Evolutionary conservation across 306 rosid genomes (phyloP).

Genomic region (Dalbergia cochinchinensis): DNA sequence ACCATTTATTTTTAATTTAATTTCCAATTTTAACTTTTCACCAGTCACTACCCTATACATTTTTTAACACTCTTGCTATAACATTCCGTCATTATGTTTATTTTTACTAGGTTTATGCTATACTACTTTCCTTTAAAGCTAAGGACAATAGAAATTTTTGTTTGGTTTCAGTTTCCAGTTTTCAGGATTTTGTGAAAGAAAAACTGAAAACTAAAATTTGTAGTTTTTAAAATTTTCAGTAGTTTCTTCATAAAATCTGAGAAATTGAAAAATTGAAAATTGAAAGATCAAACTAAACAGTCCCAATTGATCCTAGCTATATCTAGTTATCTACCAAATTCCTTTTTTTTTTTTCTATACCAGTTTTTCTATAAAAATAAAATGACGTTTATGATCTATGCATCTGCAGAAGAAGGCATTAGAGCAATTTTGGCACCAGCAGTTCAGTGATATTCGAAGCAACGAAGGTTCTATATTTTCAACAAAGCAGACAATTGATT

Average conservation of each 20-base stretch:
- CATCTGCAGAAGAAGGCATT: constrained; percentile 1
- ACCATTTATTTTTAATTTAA: background rate
- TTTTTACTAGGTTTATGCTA: background rate
- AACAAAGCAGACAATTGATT: background rate
- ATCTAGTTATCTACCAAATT: background rate
- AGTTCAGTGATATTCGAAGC: constrained; percentile 15
- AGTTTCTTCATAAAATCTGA: too few relatives aligned
- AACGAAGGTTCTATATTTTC: constrained; percentile 38
- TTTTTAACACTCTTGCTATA: background rate
- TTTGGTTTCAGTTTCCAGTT: too few relatives aligned
- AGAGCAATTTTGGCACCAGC: constrained; percentile 47
- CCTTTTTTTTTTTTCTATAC: background rate
- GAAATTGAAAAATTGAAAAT: too few relatives aligned
- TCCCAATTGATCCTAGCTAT: background rate
- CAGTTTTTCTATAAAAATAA: background rate
- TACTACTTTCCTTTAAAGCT: background rate
- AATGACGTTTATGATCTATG: background rate
- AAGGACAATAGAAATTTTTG: background rate
- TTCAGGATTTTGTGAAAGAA: too few relatives aligned
- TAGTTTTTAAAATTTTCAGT: too few relatives aligned
- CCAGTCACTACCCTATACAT: background rate
- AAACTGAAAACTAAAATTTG: too few relatives aligned
- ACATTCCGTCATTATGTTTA: background rate
- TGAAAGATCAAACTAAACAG: too few relatives aligned
- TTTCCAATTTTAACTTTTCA: background rate